Conservation (phyloP, 805 yeast genomes). For the Wickerhamiella cacticola region DNA sequence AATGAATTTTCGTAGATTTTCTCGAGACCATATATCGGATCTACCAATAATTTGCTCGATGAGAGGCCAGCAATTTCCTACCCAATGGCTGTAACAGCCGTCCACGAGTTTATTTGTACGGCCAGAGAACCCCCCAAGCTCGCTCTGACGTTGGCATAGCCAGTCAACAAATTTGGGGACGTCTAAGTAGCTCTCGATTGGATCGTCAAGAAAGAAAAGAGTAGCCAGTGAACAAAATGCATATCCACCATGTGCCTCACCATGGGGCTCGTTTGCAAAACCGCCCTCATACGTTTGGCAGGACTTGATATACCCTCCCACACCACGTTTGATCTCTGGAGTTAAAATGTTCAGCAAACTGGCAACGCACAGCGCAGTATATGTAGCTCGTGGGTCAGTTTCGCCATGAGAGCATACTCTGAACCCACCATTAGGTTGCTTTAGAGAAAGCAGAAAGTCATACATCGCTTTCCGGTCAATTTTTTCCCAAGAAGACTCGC, state of each 20-base stretch:
- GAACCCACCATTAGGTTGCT: conserved; percentile 64
- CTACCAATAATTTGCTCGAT: conserved; percentile 40
- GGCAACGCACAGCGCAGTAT: conserved; percentile 72
- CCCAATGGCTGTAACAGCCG: conserved; percentile 94
- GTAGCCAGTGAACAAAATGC: conserved; percentile 79
- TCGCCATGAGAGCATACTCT: conserved; percentile 70
- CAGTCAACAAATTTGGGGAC: conserved; percentile 45
- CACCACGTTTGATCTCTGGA: conserved; percentile 42
- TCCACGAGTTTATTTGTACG: conserved; percentile 89
- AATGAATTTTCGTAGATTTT: conserved; percentile 50
- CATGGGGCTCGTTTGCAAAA: conserved; percentile 68
- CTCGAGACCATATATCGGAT: conserved; percentile 36
- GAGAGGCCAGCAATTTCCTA: conserved; percentile 63
- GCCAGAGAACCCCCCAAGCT: conserved; percentile 75
- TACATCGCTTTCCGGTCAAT: conserved; percentile 41
- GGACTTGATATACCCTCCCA: conserved; percentile 44
- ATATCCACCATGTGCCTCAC: conserved; percentile 97
- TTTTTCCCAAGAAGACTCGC: conserved; percentile 32
- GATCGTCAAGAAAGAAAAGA: conserved; percentile 36
- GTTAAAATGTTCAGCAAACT: conserved; percentile 49
- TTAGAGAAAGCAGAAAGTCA: conserved; percentile 54
- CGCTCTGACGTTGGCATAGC: conserved; percentile 51
- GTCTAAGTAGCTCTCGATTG: conserved; percentile 33
- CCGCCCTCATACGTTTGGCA: conserved; percentile 97
- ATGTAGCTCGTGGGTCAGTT: conserved; percentile 65